Evolutionary conservation across 2,329 filamentous ascomycete species (phyloP).

Genomic region (Sarocladium strictum): DNA sequence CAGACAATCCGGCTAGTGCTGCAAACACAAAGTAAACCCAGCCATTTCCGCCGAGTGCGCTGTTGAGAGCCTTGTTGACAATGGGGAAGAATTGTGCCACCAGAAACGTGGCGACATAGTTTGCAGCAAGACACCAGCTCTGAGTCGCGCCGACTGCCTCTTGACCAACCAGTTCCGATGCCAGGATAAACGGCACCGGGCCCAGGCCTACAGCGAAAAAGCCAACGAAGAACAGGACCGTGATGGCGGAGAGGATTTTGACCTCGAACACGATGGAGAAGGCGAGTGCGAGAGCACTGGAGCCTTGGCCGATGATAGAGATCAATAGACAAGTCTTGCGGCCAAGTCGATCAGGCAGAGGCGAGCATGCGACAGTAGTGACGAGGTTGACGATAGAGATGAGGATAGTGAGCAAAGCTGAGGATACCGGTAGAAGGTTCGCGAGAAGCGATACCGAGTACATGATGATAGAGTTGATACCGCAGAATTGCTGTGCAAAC

Average conservation of each 20-base stretch:
- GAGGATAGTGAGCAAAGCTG: conserved; percentile 76
- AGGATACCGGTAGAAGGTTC: conserved; percentile 73
- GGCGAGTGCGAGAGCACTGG: conserved; percentile 69
- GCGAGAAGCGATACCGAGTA: conserved; percentile 90
- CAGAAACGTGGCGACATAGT: conserved; percentile 85
- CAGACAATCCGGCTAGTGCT: conserved; percentile 61
- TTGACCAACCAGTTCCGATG: conserved; percentile 82
- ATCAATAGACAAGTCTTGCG: conserved; percentile 79
- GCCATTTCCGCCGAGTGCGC: conserved; percentile 59
- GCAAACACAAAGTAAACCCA: conserved; percentile 93
- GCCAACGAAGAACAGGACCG: conserved; percentile 79
- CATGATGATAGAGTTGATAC: conserved; percentile 97
- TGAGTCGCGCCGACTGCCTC: conserved; percentile 91
- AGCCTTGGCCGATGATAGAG: conserved; percentile 80
- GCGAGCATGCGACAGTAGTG: conserved; percentile 75
- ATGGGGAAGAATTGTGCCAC: conserved; percentile 95
- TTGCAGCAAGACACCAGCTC: conserved; percentile 78
- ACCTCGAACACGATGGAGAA: conserved; percentile 69
- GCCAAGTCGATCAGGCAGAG: conserved; percentile 79
- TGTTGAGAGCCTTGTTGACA: conserved; percentile 67
- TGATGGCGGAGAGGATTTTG: conserved; percentile 71
- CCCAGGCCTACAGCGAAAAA: conserved; percentile 89
- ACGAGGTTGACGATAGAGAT: conserved; percentile 83
- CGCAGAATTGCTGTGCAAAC: conserved; percentile 86
- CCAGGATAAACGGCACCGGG: conserved; percentile 90